Evolutionary conservation across 2,329 filamentous ascomycete species (phyloP).

Genomic region (Moelleriella libera): DNA sequence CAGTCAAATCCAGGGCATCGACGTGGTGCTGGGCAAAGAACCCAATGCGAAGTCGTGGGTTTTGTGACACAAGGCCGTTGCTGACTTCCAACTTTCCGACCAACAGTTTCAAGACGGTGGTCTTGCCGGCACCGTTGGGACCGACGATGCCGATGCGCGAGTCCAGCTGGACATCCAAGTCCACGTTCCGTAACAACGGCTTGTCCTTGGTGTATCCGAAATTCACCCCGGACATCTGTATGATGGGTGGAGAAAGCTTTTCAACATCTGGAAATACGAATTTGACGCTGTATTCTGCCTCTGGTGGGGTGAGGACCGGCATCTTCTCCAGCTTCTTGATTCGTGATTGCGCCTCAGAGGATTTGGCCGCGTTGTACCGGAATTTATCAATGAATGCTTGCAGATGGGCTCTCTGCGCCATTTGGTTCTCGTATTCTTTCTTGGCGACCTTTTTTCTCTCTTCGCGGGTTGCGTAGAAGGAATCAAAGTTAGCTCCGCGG

Average conservation of each 20-base stretch:
- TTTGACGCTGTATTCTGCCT: constrained; percentile 88
- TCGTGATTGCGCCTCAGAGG: constrained; percentile 91
- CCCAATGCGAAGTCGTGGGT: constrained; percentile 78
- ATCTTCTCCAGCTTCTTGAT: constrained; percentile 99
- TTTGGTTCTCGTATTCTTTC: constrained; percentile 97
- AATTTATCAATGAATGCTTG: constrained; percentile 99
- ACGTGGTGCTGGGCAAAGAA: constrained; percentile 99
- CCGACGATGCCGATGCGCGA: constrained; percentile 98
- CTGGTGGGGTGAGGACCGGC: constrained; percentile 79
- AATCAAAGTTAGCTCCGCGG: constrained; percentile 91
- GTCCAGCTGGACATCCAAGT: constrained; percentile 93
- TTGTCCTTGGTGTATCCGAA: constrained; percentile 81
- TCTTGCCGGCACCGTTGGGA: constrained; percentile 97
- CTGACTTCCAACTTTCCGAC: constrained; percentile 71
- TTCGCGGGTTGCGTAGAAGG: constrained; percentile 94
- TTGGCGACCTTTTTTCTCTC: constrained; percentile 93
- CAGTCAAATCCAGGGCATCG: constrained; percentile 81
- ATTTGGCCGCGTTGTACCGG: constrained; percentile 97
- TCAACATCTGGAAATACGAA: constrained; percentile 97
- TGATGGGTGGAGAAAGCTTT: constrained; percentile 92
- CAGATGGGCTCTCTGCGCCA: constrained; percentile 82
- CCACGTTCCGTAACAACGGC: constrained; percentile 69
- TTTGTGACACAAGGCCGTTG: constrained; percentile 70
- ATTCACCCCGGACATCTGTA: constrained; percentile 86
- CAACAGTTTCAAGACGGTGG: constrained; percentile 93